A percentile compares a stretch with the other conserved stretches of the same genome.
Evolutionary conservation across 2,329 filamentous ascomycete genomes (phyloP).

Genomic region (Fusarium sp.): DNA sequence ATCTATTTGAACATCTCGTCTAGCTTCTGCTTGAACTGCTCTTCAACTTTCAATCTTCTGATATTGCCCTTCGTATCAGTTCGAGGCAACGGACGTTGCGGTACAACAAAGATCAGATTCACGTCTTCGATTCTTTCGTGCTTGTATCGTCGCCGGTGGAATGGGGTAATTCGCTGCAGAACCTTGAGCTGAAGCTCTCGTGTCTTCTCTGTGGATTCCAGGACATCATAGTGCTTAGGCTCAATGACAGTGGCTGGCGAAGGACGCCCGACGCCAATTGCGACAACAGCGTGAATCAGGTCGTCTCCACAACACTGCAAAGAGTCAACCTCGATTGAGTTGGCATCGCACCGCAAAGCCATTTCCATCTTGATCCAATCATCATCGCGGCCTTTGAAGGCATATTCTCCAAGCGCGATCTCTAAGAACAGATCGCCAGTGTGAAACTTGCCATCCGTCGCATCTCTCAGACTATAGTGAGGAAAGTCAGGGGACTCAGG

Average conservation of each 20-base stretch:
- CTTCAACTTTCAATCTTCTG: not conserved
- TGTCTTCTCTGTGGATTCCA: not conserved
- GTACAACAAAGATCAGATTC: not conserved
- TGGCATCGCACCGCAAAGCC: constrained; percentile 32
- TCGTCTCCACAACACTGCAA: constrained; percentile 22
- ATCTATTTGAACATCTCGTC: not conserved
- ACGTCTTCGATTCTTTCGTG: not conserved
- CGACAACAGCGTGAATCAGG: constrained; percentile 19
- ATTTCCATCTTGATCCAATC: constrained; percentile 41
- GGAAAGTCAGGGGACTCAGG: constrained; percentile 27
- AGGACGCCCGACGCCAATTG: constrained; percentile 28
- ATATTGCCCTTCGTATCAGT: not conserved
- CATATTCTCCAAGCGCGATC: constrained; percentile 17
- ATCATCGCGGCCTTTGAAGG: constrained; percentile 30
- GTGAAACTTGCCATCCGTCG: constrained; percentile 32
- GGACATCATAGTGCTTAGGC: not conserved
- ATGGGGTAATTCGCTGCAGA: constrained; percentile 25
- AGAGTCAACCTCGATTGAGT: constrained; percentile 26
- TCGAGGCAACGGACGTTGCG: not conserved
- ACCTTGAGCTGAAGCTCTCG: constrained; percentile 10
- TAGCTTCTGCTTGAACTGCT: not conserved
- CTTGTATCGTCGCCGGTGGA: constrained; percentile 11
- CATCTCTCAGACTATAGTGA: not conserved
- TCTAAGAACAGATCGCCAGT: constrained; percentile 39
- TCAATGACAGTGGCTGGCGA: constrained; percentile 25